Evolutionary conservation across 1,139 yeast species (phyloP), one percentile per base, ranked within the genome.

Genomic region (Barnettozyma hawaiiensis): DNA sequence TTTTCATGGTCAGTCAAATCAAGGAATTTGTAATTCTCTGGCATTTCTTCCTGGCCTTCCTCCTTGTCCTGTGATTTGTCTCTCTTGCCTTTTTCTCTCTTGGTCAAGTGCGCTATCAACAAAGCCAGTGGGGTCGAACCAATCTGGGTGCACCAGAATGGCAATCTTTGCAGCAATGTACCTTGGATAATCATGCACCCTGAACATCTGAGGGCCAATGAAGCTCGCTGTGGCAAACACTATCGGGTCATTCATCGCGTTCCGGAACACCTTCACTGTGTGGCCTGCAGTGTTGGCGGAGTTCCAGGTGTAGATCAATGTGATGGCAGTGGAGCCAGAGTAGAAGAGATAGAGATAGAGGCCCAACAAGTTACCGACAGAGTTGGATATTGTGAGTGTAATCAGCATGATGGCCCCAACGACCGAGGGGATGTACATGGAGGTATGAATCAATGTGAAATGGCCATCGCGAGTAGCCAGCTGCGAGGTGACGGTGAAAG

Each of bases 1-100:
- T 73, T 74, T 49, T 73, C 74, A 40, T 58, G 61, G 54, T 73
- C 78, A 2, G 78, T 74, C 52, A 70, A 61, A 50, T 73, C 78
- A 12, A 71, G 65, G 55, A 73, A 73, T 46, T 70, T 76, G 41
- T 64, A 60, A 48, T 70, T 68, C 35, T 66, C 70, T 21, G 31
- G 28, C 14, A 20, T 8, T 15, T 64, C 56, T 35, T 54, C 53
- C 14, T 47, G 50, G 46, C 54, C 54, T 12, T 44, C 44, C 14
- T 48, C 50, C 27, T 33, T 47, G 5, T 28, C 28, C n/a, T n/a
- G n/a, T 22, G 32, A 19, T 19, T 42, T 39, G 20, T 60, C 64
- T 48, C 64, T 63, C 38, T 47, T 53, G 21, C 34, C 48, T 46
- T 65, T 66, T 37, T 64, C 71, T 35, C 47, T 47, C 47, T 55